Base-by-base conservation (phyloP, 306 rosid species). In the Benincasa hispida region DNA sequence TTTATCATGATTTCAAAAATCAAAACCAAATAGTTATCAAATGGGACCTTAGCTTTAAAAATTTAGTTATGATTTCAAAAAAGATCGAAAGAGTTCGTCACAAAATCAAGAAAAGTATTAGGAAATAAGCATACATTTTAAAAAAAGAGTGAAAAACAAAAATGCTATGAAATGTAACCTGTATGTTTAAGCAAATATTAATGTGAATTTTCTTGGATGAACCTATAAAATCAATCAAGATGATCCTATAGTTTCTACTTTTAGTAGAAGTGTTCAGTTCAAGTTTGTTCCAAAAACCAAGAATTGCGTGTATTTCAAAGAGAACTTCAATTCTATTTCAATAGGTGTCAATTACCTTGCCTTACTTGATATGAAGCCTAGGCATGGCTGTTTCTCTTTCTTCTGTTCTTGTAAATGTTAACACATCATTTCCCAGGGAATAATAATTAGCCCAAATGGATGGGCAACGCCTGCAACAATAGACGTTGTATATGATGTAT, bases 391-490 rank as follows among this genome's bases (percentile, higher is more conserved):
- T 5, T 68, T 41, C 34, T 67, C 18, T 41, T 21, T 67, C 41
- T 10, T 39, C 21, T 67, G 53, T 17, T 79, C 28, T 18, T 22
- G 0, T 12, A 45, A 45, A 17, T 45, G 51, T 45, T 37, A 24
- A 22, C 21, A 30, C 14, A n/a, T 41, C 24, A 72, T 51, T 70
- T 30, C 25, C 6, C 82, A 94, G 99, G 99, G 89, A 83, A 88
- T 94, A 45, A 88, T 92, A 56, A 88, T 92, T 56, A 94, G 92
- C 72, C 93, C 97, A 83, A 92, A 86, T 3, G 97, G 99, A 34
- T 94, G 99, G 99, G 95, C 95, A 74, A 89, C 89, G 77, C 93
- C 87, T 32, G 99, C 96, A 74, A 94, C 96, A 74, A 90, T 90
- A 78, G 96, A 94, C 74, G 78, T 92, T 1, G 48, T 92, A 1